These are phyloP conservation scores for Kodamaea kaohsiungensis DNA, from an alignment of 805 yeast species.

Conservation along the genomic window DNA sequence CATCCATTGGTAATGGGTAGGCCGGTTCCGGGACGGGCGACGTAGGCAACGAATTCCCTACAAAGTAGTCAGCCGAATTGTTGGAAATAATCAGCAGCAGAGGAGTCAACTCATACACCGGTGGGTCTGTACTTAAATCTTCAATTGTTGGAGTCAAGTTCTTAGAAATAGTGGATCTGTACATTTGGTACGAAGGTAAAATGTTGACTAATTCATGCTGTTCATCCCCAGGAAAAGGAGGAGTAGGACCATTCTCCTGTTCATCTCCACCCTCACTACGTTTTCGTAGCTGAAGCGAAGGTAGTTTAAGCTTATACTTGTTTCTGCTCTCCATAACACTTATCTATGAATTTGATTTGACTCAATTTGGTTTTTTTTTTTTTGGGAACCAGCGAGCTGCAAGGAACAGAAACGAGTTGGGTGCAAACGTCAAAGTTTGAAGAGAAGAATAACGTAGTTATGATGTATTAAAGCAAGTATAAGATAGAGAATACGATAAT, in stretches of 20 bases:
- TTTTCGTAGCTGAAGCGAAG: conserved; percentile 11
- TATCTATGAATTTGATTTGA: neutral
- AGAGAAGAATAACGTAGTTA: too few species aligned
- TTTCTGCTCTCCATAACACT: conserved; percentile 18
- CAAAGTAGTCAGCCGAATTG: conserved; percentile 18
- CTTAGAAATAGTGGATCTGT: conserved; percentile 38
- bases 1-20: conserved; percentile 4
- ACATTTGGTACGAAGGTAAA: conserved; percentile 43
- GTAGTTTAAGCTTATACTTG: conserved; percentile 20
- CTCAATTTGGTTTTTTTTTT: neutral
- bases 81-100: conserved; percentile 13
- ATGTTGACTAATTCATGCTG: conserved; percentile 34
- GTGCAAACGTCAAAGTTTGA: neutral
- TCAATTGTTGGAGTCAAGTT: conserved; percentile 33
- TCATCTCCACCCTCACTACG: neutral
- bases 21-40: conserved; percentile 14
- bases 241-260: neutral
- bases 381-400: neutral
- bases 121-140: conserved; percentile 29
- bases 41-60: conserved; percentile 18
- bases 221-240: conserved; percentile 7
- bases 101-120: conserved; percentile 34
- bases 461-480: too few species aligned
- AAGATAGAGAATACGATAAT: too few species aligned
- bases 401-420: neutral